phyloP scores from a whole-genome alignment of 129 eudicot genomes.

The Calendula officinalis region DNA sequence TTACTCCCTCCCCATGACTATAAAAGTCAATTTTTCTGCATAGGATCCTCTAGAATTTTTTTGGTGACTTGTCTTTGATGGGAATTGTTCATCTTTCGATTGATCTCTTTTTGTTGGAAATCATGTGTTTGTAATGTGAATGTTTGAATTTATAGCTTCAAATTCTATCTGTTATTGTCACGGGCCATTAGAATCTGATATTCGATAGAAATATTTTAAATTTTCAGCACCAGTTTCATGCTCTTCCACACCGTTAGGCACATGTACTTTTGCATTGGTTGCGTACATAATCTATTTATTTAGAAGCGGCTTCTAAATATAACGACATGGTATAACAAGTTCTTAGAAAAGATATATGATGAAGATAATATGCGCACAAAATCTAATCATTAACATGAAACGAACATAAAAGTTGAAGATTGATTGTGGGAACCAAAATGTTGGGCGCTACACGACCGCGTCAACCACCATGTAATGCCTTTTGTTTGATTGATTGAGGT shows the following conservation, averaged over 20 bases:
- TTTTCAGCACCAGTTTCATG: no score
- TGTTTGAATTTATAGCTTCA: conserved; percentile 7
- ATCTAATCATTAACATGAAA: conserved; percentile 18
- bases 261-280: no score
- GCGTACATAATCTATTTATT: no score
- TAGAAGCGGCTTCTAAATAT: not conserved
- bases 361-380: conserved; percentile 16
- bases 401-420: not conserved
- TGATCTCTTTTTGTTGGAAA: not conserved
- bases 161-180: not conserved
- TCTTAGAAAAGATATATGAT: not conserved
- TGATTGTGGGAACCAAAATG: conserved; percentile 29
- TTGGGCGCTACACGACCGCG: conserved; percentile 2
- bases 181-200: conserved; percentile 7
- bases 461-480: conserved; percentile 17
- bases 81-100: conserved; percentile 3
- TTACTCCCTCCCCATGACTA: not conserved
- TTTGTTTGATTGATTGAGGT: not conserved
- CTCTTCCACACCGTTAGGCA: no score
- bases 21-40: not conserved
- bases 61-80: not conserved
- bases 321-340: not conserved
- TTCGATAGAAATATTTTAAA: no score
- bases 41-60: not conserved
- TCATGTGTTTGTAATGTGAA: conserved; percentile 11